Percentiles rank a stretch among this genome's conserved stretches.
Evolutionary conservation across 2,329 filamentous ascomycete genomes (phyloP).

Genomic region (Amylocarpus encephaloides): DNA sequence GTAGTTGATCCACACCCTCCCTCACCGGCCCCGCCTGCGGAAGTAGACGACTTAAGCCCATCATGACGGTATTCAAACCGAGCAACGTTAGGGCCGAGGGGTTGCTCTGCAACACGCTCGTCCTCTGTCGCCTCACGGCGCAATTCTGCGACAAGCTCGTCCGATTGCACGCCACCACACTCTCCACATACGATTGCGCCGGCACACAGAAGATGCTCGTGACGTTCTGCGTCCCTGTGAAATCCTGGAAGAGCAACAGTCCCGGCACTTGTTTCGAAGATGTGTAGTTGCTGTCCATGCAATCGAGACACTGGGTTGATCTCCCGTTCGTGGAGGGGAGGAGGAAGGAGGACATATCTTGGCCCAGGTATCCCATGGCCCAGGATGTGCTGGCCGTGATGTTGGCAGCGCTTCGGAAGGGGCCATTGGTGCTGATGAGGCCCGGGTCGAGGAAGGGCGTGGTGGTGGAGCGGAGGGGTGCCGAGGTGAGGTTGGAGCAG

Average conservation of each 20-base stretch:
- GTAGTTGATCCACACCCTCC: conserved; percentile 15
- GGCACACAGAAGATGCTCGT: conserved; percentile 21
- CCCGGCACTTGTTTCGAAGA: conserved; percentile 11
- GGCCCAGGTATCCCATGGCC: conserved; percentile 20
- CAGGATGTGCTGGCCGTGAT: conserved; percentile 14
- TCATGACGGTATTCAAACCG: conserved; percentile 10
- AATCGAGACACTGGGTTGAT: conserved; percentile 16
- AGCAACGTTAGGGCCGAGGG: conserved; percentile 13
- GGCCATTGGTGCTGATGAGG: conserved; percentile 16
- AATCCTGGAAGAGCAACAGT: conserved; percentile 21
- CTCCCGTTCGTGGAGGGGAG: conserved; percentile 1
- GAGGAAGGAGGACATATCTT: conserved; percentile 13
- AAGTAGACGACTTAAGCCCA: conserved; percentile 11
- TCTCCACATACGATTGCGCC: conserved; percentile 21
- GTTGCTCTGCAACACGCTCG: conserved; percentile 12
- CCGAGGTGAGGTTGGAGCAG: conserved; percentile 16
- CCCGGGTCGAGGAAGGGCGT: conserved; percentile 15
- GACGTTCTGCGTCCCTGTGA: conserved; percentile 17
- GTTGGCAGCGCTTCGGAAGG: conserved; percentile 15
- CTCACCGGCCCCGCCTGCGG: conserved; percentile 8
- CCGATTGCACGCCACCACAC: conserved; percentile 11
- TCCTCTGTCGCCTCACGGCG: conserved; percentile 14
- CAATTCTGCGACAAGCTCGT: conserved; percentile 9
- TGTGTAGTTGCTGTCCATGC: conserved; percentile 7
- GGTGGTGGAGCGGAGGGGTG: conserved; percentile 4